phyloP scores from a whole-genome alignment of 2,329 filamentous ascomycete genomes.

The Clonostachys rosea region DNA sequence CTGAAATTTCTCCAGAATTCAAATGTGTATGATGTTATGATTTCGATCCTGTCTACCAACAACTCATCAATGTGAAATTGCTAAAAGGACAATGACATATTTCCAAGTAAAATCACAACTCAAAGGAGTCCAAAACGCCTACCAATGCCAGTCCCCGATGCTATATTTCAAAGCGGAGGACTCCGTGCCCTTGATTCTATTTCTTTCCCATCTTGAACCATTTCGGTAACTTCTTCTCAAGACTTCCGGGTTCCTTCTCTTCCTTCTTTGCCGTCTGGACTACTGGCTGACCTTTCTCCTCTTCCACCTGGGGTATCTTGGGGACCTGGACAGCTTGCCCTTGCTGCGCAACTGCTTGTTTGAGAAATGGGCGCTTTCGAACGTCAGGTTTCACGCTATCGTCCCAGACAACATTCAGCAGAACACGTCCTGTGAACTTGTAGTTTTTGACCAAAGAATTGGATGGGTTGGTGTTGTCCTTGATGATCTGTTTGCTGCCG shows the following conservation, averaged over 20 bases:
- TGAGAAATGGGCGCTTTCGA: constrained; percentile 55
- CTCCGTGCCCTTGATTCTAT: constrained; percentile 20
- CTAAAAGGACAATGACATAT: too few relatives aligned
- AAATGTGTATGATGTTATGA: too few relatives aligned
- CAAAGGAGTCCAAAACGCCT: too few relatives aligned
- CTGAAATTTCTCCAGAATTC: neutral
- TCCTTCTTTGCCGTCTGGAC: constrained; percentile 18
- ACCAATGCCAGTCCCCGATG: too few relatives aligned
- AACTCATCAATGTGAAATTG: too few relatives aligned
- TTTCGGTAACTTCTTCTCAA: constrained; percentile 53
- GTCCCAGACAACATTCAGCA: constrained; percentile 75
- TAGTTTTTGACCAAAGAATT: constrained; percentile 68
- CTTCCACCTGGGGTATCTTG: constrained; percentile 38
- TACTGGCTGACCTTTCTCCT: constrained; percentile 25
- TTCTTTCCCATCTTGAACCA: constrained; percentile 75
- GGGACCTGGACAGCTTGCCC: constrained; percentile 66
- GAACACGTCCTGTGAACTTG: constrained; percentile 63
- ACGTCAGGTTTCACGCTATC: constrained; percentile 52
- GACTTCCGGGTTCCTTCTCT: constrained; percentile 28
- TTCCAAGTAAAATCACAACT: too few relatives aligned
- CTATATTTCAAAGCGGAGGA: neutral
- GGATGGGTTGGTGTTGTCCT: constrained; percentile 36
- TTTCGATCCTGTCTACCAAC: too few relatives aligned
- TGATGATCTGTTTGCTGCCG: constrained; percentile 43
- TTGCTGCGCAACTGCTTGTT: constrained; percentile 48